Evolutionary conservation across 1,284 basidiomycete genomes (phyloP), one percentile per base, ranked within the genome.

Genomic region (Anthracocystis walkeri): DNA sequence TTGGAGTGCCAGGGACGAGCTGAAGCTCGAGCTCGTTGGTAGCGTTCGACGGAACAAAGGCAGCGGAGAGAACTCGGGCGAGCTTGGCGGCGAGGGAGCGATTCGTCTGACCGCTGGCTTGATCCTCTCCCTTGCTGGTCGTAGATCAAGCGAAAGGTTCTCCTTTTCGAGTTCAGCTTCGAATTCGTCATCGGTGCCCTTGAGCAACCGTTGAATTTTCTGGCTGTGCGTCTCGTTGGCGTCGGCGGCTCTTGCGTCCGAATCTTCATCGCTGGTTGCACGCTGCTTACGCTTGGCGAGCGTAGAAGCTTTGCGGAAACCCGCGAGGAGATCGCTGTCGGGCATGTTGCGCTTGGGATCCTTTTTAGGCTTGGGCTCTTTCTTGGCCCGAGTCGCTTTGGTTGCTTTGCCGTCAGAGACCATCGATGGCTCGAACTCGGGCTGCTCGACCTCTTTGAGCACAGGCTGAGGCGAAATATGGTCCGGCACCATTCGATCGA

Each of bases 401-500:
- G 41, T 40, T 16, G 72, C 12, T 45, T 63, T 58, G 20, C 53
- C 60, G 12, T 67, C 58, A n/a, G 58, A 60, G 25, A 79, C 67
- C 68, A 77, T 69, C 3, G 65, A 79, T 2, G 84, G 73, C 16
- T 85, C 81, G 65, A 86, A 86, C 29, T 83, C 78, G 20, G 82
- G 84, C 51, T 86, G 83, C 31, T 85, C 84, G 53, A 98, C 93
- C 46, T 87, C 87, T 86, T 92, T 91, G 87, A 97, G 92, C 29
- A 93, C 86, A 73, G 90, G 92, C 70, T 89, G 87, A 0, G 95
- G 95, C 44, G 91, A 90, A 69, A 92, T 87, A 74, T 92, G 88
- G 20, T 89, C 89, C 0, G 97, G 95, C 0, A 99, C 87, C 12
- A 99, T 88, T 0, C 94, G 91, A 72, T 91, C 90, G 49, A 95